Percentiles rank a stretch among this genome's conserved stretches.
These are phyloP conservation scores for Dunaliella primolecta DNA, from an alignment of 139 green algal species.

Conservation along the genomic window DNA sequence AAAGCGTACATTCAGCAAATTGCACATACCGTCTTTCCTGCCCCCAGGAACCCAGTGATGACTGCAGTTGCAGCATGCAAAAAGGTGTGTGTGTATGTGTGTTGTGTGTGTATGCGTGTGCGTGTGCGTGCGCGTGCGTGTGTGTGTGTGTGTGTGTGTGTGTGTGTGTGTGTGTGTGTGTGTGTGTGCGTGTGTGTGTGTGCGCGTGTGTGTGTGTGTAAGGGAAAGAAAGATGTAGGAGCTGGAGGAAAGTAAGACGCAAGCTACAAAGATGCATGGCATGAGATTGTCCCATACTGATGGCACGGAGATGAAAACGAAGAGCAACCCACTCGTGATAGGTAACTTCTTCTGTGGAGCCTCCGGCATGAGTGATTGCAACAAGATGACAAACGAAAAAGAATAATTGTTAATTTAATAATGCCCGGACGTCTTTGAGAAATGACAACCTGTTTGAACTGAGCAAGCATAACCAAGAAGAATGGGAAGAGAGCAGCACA, in stretches of 20 bases:
- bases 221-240: not conserved
- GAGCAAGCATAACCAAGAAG: too few relatives aligned
- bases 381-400: too few relatives aligned
- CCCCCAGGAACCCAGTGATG: slow-evolving; percentile 40
- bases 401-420: too few relatives aligned
- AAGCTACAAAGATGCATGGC: too few relatives aligned
- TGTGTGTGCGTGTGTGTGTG: not conserved
- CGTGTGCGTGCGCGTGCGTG: not conserved
- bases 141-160: not conserved
- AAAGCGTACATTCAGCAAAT: not conserved
- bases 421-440: too few relatives aligned
- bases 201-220: not conserved
- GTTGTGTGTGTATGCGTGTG: not conserved
- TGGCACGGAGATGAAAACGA: too few relatives aligned
- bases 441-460: too few relatives aligned
- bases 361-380: too few relatives aligned
- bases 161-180: not conserved
- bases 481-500: too few relatives aligned
- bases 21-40: slow-evolving; percentile 36
- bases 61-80: slow-evolving; percentile 15
- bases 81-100: not conserved
- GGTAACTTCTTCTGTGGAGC: too few relatives aligned
- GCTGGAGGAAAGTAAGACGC: not conserved
- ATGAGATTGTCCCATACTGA: too few relatives aligned
- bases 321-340: too few relatives aligned